Evolutionary conservation across 345 rosid genomes (phyloP).

Genomic region (Populus simonii): DNA sequence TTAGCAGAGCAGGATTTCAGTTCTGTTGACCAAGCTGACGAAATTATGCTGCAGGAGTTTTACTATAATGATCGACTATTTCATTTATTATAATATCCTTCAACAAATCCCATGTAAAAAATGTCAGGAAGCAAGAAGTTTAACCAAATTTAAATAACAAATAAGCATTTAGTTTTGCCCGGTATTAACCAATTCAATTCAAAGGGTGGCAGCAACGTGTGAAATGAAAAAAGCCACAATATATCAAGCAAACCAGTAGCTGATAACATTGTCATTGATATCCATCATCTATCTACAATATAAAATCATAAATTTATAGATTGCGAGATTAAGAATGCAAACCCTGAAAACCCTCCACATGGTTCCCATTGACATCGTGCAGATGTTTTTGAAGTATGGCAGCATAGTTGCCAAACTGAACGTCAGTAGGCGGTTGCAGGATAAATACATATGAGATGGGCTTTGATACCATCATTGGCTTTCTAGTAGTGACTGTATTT

Average conservation of each 20-base stretch:
- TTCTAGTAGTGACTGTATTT: conserved; percentile 34
- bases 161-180: not conserved
- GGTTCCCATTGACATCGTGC: conserved; percentile 10
- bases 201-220: not conserved
- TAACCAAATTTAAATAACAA: too few species aligned
- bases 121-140: too few species aligned
- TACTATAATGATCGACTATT: too few species aligned
- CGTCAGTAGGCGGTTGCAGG: conserved; percentile 54
- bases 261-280: not conserved
- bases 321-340: not conserved
- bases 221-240: not conserved
- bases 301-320: not conserved
- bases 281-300: not conserved
- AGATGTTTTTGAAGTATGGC: conserved; percentile 33
- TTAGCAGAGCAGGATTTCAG: too few species aligned
- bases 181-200: not conserved
- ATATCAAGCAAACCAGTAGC: not conserved
- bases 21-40: too few species aligned
- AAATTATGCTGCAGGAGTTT: too few species aligned
- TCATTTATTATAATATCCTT: too few species aligned
- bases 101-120: too few species aligned
- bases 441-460: conserved; percentile 67
- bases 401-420: conserved; percentile 50
- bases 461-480: conserved; percentile 55
- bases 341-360: not conserved